Conservation (phyloP, 2,329 filamentous ascomycete species). For the Diaporthe longicolla region DNA sequence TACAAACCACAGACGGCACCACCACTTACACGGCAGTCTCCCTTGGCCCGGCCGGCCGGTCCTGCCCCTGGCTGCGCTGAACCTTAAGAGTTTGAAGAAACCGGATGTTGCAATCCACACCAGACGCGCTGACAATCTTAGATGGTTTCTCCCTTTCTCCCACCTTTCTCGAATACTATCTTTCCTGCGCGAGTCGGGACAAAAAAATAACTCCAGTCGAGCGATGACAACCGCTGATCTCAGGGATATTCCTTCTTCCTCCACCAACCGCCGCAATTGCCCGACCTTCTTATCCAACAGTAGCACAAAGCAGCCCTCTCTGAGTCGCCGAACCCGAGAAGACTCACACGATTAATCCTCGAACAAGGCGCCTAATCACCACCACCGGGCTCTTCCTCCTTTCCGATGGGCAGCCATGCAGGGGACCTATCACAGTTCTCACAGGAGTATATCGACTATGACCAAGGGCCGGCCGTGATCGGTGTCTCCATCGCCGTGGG, state of each 20-base stretch:
- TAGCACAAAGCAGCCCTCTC: background rate
- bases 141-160: background rate
- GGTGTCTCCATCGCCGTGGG: constrained; percentile 33
- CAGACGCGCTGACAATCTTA: background rate
- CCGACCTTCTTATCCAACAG: background rate
- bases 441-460: constrained; percentile 31
- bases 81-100: constrained; percentile 21
- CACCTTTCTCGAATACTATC: background rate
- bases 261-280: background rate
- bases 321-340: background rate
- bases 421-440: constrained; percentile 29
- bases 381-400: background rate
- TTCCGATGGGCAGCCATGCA: constrained; percentile 28
- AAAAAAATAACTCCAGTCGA: background rate
- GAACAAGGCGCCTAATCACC: background rate
- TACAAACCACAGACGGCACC: background rate
- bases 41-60: constrained; percentile 18
- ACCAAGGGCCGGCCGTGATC: constrained; percentile 1
- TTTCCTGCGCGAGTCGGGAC: background rate
- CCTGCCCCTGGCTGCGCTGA: background rate
- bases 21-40: constrained; percentile 23
- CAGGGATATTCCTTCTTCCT: constrained; percentile 10
- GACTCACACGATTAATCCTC: too few relatives aligned
- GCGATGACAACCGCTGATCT: constrained; percentile 9
- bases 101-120: constrained; percentile 2